These are phyloP conservation scores for Ceratobasidium sp. DNA, from an alignment of 1,284 basidiomycete genomes.

Conservation along the genomic window DNA sequence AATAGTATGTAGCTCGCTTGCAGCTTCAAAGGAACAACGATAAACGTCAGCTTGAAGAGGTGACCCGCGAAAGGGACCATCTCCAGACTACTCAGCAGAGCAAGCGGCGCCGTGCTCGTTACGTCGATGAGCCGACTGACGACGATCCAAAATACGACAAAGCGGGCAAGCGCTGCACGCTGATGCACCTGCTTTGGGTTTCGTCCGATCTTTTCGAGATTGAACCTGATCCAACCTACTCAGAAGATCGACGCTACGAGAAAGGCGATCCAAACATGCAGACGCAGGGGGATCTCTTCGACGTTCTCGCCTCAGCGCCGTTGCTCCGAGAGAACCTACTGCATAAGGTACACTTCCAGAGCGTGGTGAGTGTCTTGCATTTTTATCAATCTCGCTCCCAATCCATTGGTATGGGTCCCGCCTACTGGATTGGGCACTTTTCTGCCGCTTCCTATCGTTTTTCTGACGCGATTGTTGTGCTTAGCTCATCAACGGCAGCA, in stretches of 20 bases:
- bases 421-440: neutral
- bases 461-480: neutral
- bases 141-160: neutral
- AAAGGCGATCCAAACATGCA: neutral
- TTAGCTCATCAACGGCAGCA: neutral
- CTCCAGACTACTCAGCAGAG: neutral
- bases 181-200: neutral
- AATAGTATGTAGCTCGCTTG: neutral
- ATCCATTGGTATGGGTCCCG: neutral
- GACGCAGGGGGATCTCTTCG: neutral
- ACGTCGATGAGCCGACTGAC: neutral
- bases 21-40: neutral
- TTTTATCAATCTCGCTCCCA: neutral
- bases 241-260: neutral
- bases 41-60: neutral
- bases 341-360: neutral
- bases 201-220: neutral
- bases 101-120: neutral
- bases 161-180: neutral
- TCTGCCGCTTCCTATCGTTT: neutral
- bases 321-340: neutral
- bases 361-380: neutral
- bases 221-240: neutral
- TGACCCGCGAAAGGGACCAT: neutral
- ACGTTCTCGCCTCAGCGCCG: neutral